phyloP scores from a whole-genome alignment of 2,329 filamentous ascomycete genomes.

The Aquanectria penicillioides region DNA sequence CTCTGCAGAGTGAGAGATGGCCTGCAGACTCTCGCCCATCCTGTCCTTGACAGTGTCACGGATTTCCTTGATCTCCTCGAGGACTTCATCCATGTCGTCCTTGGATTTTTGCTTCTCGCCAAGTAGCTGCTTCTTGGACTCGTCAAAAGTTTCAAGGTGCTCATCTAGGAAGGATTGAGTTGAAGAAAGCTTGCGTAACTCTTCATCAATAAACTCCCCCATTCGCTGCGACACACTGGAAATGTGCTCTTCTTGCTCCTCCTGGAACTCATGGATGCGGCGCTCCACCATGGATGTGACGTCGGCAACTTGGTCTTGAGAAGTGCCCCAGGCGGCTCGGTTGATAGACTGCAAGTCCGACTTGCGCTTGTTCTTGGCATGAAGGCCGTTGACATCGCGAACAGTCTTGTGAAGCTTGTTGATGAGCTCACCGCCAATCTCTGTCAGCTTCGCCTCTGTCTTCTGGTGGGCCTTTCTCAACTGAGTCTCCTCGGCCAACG shows the following conservation, averaged over 20 bases:
- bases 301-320: conserved; percentile 78
- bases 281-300: conserved; percentile 82
- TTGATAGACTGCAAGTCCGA: conserved; percentile 86
- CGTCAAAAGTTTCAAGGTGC: conserved; percentile 73
- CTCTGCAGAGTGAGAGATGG: conserved; percentile 85
- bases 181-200: conserved; percentile 75
- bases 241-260: conserved; percentile 78
- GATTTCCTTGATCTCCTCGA: conserved; percentile 92
- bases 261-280: conserved; percentile 77
- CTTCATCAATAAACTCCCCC: conserved; percentile 78
- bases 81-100: conserved; percentile 87
- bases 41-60: conserved; percentile 88
- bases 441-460: conserved; percentile 81
- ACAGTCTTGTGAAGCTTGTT: conserved; percentile 82
- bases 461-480: conserved; percentile 85
- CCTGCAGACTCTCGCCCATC: conserved; percentile 85
- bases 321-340: conserved; percentile 79
- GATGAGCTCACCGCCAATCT: conserved; percentile 80
- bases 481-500: conserved; percentile 80
- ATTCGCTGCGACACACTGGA: conserved; percentile 75
- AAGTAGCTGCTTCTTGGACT: conserved; percentile 74
- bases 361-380: conserved; percentile 86
- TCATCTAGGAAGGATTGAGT: conserved; percentile 77
- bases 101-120: conserved; percentile 75
- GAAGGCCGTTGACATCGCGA: conserved; percentile 81